phyloP scores from a whole-genome alignment of 2,329 filamentous ascomycete genomes.

The Nigrospora oryzae region DNA sequence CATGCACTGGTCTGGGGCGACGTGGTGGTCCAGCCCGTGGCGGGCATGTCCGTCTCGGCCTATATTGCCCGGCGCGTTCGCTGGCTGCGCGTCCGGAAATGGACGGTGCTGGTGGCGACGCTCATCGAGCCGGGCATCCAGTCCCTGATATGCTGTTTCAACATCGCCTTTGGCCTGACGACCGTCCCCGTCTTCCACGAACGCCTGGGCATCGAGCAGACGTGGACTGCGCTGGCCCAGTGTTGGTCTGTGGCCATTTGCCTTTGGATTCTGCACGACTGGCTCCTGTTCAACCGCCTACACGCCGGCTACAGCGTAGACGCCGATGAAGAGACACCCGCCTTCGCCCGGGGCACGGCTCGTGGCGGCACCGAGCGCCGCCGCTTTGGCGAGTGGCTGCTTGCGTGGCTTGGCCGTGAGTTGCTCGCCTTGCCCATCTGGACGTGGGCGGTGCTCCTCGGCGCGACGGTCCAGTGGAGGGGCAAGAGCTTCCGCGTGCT shows the following conservation, averaged over 20 bases:
- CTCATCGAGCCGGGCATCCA: constrained; percentile 91
- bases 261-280: constrained; percentile 70
- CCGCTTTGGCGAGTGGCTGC: constrained; percentile 61
- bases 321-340: constrained; percentile 62
- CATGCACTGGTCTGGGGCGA: constrained; percentile 82
- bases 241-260: constrained; percentile 60
- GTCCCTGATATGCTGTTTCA: constrained; percentile 72
- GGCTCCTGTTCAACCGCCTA: constrained; percentile 62
- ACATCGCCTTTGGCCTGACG: constrained; percentile 72
- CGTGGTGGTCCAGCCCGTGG: constrained; percentile 82
- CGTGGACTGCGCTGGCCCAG: constrained; percentile 57
- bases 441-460: constrained; percentile 83
- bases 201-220: constrained; percentile 44
- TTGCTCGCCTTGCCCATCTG: constrained; percentile 79
- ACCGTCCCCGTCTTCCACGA: constrained; percentile 57
- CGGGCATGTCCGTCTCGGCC: constrained; percentile 65
- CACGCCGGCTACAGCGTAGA: constrained; percentile 67
- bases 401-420: constrained; percentile 81
- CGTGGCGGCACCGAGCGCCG: constrained; percentile 37
- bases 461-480: constrained; percentile 79
- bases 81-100: constrained; percentile 91
- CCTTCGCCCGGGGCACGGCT: constrained; percentile 52
- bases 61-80: constrained; percentile 77
- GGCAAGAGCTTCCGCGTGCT: constrained; percentile 75
- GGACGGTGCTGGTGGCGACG: constrained; percentile 82